Conservation (phyloP, 106 monocot genomes). For the Dioscorea alata region DNA sequence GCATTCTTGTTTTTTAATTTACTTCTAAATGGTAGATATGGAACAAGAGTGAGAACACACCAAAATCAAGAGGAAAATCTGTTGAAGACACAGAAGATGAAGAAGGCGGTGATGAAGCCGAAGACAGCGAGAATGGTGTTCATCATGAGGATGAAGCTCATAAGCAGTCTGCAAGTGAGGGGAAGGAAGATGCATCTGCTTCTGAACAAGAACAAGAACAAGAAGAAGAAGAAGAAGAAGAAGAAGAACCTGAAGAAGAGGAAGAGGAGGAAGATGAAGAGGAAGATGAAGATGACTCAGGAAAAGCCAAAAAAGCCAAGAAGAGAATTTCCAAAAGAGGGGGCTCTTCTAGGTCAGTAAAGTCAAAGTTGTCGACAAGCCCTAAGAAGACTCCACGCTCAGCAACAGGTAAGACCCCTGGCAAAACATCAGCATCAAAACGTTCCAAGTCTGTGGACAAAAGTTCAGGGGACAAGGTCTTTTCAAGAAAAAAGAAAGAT, state of each 20-base stretch:
- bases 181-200: constrained; percentile 26
- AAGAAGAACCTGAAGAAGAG: constrained; percentile 22
- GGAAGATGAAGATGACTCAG: constrained; percentile 16
- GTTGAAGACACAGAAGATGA: constrained; percentile 18
- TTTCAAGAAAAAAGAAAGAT: constrained; percentile 61
- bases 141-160: constrained; percentile 17
- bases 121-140: constrained; percentile 23
- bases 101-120: constrained; percentile 4
- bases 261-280: constrained; percentile 23
- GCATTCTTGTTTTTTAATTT: too few species aligned
- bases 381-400: constrained; percentile 19
- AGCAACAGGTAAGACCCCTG: constrained; percentile 21
- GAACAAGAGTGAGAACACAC: constrained; percentile 9
- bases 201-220: constrained; percentile 20
- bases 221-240: constrained; percentile 17
- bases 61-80: constrained; percentile 10
- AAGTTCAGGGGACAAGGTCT: constrained; percentile 53
- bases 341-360: constrained; percentile 8
- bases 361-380: constrained; percentile 17
- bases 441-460: constrained; percentile 14
- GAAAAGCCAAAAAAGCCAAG: constrained; percentile 8
- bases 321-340: constrained; percentile 29
- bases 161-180: constrained; percentile 24
- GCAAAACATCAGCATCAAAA: constrained; percentile 25
- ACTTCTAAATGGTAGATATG: constrained; percentile 11